Evolutionary conservation across 768 basidiomycete species (phyloP), one percentile per base, ranked within the genome.

Genomic region (Mycena floridula): DNA sequence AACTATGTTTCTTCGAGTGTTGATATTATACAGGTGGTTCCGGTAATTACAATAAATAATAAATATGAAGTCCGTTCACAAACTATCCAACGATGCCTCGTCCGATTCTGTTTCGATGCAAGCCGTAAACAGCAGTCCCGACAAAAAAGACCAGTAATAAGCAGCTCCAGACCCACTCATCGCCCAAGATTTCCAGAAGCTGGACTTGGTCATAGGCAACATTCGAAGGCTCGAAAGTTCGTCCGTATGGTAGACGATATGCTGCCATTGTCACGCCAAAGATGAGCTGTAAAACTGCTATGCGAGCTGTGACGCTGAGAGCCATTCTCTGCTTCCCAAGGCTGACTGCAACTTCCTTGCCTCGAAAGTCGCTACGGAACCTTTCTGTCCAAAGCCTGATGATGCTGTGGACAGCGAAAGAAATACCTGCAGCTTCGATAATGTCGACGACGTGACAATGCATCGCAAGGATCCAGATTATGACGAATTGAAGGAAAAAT

Each of bases 321-420:
- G 28, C n/a, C 9, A 42, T 24, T 5, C 4, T 15, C 4, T 11
- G 5, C 4, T 22, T 22, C n/a, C n/a, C n/a, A 16, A 39, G n/a
- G 13, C 7, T 40, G 38, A 40, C 8, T 5, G 18, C 15, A 21
- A 25, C 8, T 15, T n/a, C 41, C 20, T 36, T n/a, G 8, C 54
- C 54, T 7, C 54, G 48, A 37, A 47, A 55, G 38, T 53, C 54
- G 3, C 47, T 49, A 15, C 54, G 51, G 32, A 49, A 48, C 2
- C 48, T 48, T 26, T 55, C 54, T 5, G 51, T 52, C 22, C 22
- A 35, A 3, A 55, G 47, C 1, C 54, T 51, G 11, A 53, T 28
- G 9, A 41, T 35, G 21, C 51, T 49, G 30, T 55, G 54, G 2
- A 23, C 6, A 8, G 27, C 43, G 7, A 55, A 44, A 8, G 51